Conservation (phyloP, 305 asterid genomes). For the Vinca major region DNA sequence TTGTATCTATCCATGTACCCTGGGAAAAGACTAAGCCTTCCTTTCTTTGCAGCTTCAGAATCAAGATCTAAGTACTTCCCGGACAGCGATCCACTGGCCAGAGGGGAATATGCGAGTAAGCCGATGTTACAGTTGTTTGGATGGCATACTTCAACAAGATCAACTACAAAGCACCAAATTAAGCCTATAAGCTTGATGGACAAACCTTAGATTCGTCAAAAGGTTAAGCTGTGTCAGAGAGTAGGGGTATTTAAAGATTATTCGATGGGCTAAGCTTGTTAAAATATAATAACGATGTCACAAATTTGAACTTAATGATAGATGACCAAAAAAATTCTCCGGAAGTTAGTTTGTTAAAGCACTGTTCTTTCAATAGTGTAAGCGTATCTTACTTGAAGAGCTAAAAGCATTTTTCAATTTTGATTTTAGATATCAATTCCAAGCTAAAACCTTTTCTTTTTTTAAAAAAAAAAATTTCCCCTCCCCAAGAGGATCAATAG, state of each 20-base stretch:
- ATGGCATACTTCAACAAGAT: conserved; percentile 88
- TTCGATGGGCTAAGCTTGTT: not conserved
- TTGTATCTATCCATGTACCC: conserved; percentile 95
- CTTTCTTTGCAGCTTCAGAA: conserved; percentile 67
- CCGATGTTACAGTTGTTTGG: conserved; percentile 83
- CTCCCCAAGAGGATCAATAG: too few species aligned
- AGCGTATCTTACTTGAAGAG: not conserved
- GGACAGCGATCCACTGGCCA: conserved; percentile 66
- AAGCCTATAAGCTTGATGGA: not conserved
- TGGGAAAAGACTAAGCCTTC: conserved; percentile 72
- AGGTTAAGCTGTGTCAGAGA: not conserved
- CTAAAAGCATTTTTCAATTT: not conserved
- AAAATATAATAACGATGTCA: not conserved
- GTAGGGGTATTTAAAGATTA: not conserved
- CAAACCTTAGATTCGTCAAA: too few species aligned
- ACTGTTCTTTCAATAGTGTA: not conserved
- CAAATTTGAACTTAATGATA: not conserved
- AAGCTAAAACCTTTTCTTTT: not conserved
- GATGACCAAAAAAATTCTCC: not conserved
- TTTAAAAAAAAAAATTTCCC: too few species aligned
- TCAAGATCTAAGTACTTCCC: conserved; percentile 73
- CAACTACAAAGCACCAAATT: conserved; percentile 46
- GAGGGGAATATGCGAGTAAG: conserved; percentile 84
- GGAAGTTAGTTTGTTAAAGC: not conserved
- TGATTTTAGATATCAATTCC: not conserved